Base-by-base conservation (phyloP, 2,329 filamentous ascomycete genomes). In the Kalmusia sp. region DNA sequence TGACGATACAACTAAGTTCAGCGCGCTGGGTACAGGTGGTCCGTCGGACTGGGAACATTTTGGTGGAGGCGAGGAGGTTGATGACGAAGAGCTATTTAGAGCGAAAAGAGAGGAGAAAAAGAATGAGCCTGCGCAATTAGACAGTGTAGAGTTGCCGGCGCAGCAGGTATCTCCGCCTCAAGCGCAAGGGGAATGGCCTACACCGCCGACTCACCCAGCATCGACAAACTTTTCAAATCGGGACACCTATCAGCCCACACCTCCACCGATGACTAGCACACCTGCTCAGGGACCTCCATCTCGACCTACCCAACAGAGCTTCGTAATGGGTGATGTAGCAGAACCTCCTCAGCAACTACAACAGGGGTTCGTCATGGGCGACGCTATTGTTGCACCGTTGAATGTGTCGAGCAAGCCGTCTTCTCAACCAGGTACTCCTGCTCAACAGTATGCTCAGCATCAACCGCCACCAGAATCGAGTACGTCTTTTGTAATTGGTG, bases 41-140 rank as follows among this genome's bases (percentile, higher is more conserved):
- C 73, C 73, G 3, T 73, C 70, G 8, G 73, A 74, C 31, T 75
- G 73, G 73, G 72, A 75, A 41, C 71, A 65, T 28, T 68, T 75
- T 55, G 71, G 71, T 9, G 57, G 43, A 6, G 61, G 49, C 6
- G 67, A 65, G n/a, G 62, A 74, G 37, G 64, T 74, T 28, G 72
- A 74, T 31, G 72, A 75, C 35, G 70, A 71, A 28, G 71, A 69
- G 7, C 35, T 70, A 6, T 74, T 71, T 49, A 53, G 49, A 11
- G 60, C 48, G n/a, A 72, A 69, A 54, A 65, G 64, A 25, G 61
- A 67, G 3, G 41, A 49, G 8, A 60, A 58, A 35, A 41, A 55
- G 2, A 39, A 34, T 17, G 51, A 58, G 33, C 52, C 61, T 15
- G 56, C 49, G 25, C 59, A 71, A 21, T 28, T 63, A 17, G 62